Evolutionary conservation across 2,329 filamentous ascomycete genomes (phyloP), one percentile per base, ranked within the genome.

Genomic region (Fusarium xylarioides): DNA sequence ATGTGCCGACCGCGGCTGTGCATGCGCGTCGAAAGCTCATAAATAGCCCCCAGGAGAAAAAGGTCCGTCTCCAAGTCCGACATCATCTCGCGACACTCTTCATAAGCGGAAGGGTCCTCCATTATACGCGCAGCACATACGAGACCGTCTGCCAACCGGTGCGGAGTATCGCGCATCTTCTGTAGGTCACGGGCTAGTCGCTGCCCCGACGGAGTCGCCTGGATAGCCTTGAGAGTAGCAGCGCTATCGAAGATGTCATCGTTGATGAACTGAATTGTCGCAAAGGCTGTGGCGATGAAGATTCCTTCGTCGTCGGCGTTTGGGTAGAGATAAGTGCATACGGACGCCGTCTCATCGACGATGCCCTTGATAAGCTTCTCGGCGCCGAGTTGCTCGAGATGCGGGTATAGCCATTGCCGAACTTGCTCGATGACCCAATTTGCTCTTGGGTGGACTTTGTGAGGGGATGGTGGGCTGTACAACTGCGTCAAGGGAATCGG

Each of bases 41-140:
- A 2, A 0, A 38, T 11, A n/a, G 50, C 34, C 3, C 23, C 50
- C 1, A 53, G 3, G 2, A 53, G 19, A 3, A 38, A 53, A 2
- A 10, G 19, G 2, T 28, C 19, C 7, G 35, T 30, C 4, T 9
- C 5, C 3, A 23, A 11, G 35, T 42, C 35, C 11, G 5, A 30
- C 0, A 23, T 19, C 0, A 2, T 5, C 1, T 30, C 8, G 15
- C 11, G 19, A 7, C 35, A 40, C 26, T 30, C 0, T 18, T 11
- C 2, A 40, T n/a, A 54, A 7, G 11, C 14, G 0, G 0, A 0
- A 1, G 52, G 52, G 30, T 40, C 5, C 35, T 40, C 2, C 15
- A 54, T 54, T 7, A 54, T 30, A 19, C 19, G 35, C 3, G 35
- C 52, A n/a, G 15, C 7, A 1, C 0, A 18, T 1, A 30, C 2